These are phyloP conservation scores for Candida xiaguanensis DNA, from an alignment of 805 yeast species.

Conservation along the genomic window DNA sequence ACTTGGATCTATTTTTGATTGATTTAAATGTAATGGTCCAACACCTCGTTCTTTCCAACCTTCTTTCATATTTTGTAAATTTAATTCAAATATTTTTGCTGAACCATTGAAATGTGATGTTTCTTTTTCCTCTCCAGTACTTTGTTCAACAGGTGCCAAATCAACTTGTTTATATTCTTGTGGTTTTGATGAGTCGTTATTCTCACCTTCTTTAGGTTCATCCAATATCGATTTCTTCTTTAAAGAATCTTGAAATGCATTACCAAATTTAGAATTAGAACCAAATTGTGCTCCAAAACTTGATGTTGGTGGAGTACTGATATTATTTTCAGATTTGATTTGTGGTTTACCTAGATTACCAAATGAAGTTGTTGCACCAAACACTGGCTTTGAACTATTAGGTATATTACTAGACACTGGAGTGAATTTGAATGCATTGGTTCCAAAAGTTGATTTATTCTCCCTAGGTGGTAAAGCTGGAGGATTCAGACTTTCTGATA, in stretches of 20 bases:
- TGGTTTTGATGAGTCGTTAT: conserved; percentile 16
- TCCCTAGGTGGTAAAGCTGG: conserved; percentile 10
- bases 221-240: conserved; percentile 59
- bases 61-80: conserved; percentile 56
- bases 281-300: conserved; percentile 35
- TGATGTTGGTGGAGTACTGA: neutral
- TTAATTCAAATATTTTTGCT: conserved; percentile 75
- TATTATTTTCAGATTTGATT: neutral
- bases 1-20: conserved; percentile 28
- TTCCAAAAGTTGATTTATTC: conserved; percentile 15
- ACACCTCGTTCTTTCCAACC: conserved; percentile 98
- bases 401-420: conserved; percentile 11
- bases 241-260: conserved; percentile 53
- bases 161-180: conserved; percentile 56
- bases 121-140: conserved; percentile 92
- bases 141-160: conserved; percentile 49
- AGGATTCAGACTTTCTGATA: neutral
- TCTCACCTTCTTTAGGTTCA: conserved; percentile 17
- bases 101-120: conserved; percentile 61
- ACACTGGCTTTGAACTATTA: conserved; percentile 21
- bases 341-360: conserved; percentile 24
- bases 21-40: conserved; percentile 82
- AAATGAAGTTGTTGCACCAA: conserved; percentile 42
- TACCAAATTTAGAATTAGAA: conserved; percentile 43
- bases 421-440: conserved; percentile 17